These are phyloP conservation scores for Suillus variegatus DNA, from an alignment of 768 basidiomycete genomes.

Conservation along the genomic window DNA sequence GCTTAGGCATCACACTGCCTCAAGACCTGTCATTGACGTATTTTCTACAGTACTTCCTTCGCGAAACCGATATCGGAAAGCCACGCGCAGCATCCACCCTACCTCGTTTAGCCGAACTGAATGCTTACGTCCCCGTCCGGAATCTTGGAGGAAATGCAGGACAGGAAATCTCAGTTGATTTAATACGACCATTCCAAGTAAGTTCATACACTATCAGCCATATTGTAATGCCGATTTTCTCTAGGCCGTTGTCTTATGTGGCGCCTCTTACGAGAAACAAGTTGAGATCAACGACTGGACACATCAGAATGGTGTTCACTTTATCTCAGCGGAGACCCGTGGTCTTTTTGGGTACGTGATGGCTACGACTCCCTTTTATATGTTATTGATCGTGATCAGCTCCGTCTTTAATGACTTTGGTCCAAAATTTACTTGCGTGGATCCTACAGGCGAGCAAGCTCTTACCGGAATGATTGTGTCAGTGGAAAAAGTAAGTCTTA, in stretches of 20 bases:
- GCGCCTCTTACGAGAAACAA: conserved; percentile 75
- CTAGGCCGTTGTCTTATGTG: conserved; percentile 89
- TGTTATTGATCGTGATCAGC: conserved; percentile 40
- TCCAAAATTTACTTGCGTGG: conserved; percentile 90
- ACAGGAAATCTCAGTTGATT: conserved; percentile 75
- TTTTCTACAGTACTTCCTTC: conserved; percentile 82
- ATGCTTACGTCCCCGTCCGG: conserved; percentile 93
- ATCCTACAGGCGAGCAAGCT: conserved; percentile 97
- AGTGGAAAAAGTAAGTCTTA: conserved; percentile 68
- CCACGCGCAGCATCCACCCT: conserved; percentile 83
- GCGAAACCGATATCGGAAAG: conserved; percentile 84
- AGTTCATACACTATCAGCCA: conserved; percentile 17
- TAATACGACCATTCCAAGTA: conserved; percentile 89
- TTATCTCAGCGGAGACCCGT: conserved; percentile 87
- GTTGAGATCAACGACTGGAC: conserved; percentile 97
- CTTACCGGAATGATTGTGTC: conserved; percentile 95
- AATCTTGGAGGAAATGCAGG: conserved; percentile 79
- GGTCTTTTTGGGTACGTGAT: conserved; percentile 87
- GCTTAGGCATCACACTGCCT: conserved; percentile 9
- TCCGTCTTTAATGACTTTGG: conserved; percentile 98
- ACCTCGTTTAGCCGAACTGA: conserved; percentile 90
- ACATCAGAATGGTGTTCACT: conserved; percentile 83
- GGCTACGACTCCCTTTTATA: not conserved
- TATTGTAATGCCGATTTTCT: not conserved
- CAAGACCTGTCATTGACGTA: conserved; percentile 10